Base-by-base conservation (phyloP, 495 filamentous ascomycete species). In the Penicillium canescens region DNA sequence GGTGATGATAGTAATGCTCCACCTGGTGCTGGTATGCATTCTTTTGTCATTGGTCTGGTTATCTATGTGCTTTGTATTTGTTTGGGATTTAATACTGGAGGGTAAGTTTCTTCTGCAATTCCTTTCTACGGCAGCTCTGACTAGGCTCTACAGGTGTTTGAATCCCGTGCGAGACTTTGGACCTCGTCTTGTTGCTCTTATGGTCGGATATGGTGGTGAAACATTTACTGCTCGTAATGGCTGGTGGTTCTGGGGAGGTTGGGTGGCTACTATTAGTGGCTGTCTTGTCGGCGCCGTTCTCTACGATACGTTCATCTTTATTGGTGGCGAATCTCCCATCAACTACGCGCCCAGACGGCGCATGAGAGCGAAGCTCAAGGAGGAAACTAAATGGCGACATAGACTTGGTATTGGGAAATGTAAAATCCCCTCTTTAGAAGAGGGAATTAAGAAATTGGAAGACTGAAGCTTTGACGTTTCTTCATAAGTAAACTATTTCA, bases 171-270 rank as follows among this genome's bases (percentile, higher is more conserved):
- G 62, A 38, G 59, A 65, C 21, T 60, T 65, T 26, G 62, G 62
- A 1, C 62, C 62, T 3, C 50, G 59, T 6, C 54, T 62, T n/a
- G 59, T 60, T n/a, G 56, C 54, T 23, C 39, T 65, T 2, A 65
- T 65, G 59, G 62, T 56, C 23, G 62, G 62, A 9, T 65, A 55
- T 42, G 62, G 62, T 5, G 42, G 49, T n/a, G 23, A 39, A 0
- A n/a, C 46, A n/a, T 49, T 50, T 39, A 28, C 48, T 23, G 41
- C 42, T 21, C 39, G 37, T 24, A 36, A 58, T 31, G 61, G 50
- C 6, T 65, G 61, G 61, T 66, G 59, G 62, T 34, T 66, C 7
- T 66, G 59, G 60, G 62, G 62, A 4, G 40, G 52, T 8, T 66
- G 62, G 62, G 35, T 54, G 9, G 62, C 62, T n/a, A 55, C 55